Evolutionary conservation across 345 rosid genomes (phyloP), one percentile per base, ranked within the genome.

Genomic region (Psidium guajava): DNA sequence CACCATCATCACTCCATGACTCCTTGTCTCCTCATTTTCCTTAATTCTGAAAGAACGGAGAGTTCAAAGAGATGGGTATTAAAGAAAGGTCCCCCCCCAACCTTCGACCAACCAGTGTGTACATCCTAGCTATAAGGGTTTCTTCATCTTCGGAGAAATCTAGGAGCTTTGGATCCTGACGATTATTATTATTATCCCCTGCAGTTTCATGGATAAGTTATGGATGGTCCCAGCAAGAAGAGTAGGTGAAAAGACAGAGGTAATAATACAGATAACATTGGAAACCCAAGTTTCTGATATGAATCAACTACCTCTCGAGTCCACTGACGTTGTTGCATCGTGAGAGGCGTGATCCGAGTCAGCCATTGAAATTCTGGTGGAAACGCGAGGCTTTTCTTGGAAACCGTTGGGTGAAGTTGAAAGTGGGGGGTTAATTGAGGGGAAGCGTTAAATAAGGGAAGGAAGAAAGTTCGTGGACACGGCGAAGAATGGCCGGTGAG

Each of bases 71-170:
- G 10, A 69, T 21, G 47, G 47, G 40, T n/a, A n/a, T 36, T 8
- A 20, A 36, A 32, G 50, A 47, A 11, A 50, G 80, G 12, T 32
- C 75, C 75, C 47, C 77, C 42, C 21, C 54, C 21, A 12, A 92
- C 94, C 93, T 91, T 82, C 89, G 88, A 54, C 94, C 94, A 84
- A 92, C 92, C 82, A 92, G 88, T 84, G 89, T 92, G 81, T 84
- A 92, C 94, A 91, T 91, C 91, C 91, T 87, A 25, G 73, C 84
- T 61, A 92, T 88, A 32, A 88, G 94, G 55, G 90, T 91, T 85
- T 92, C 92, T 77, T 92, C 94, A 54, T 92, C 94, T 54, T 91
- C 93, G 15, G 92, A 89, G 85, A 92, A 91, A 8, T 86, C 91
- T 82, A 87, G 88, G 90, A 89, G 89, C 15, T 88, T 87, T 8